These are phyloP conservation scores for Aspergillus olivimuriae DNA, from an alignment of 495 filamentous ascomycete species.

Conservation along the genomic window DNA sequence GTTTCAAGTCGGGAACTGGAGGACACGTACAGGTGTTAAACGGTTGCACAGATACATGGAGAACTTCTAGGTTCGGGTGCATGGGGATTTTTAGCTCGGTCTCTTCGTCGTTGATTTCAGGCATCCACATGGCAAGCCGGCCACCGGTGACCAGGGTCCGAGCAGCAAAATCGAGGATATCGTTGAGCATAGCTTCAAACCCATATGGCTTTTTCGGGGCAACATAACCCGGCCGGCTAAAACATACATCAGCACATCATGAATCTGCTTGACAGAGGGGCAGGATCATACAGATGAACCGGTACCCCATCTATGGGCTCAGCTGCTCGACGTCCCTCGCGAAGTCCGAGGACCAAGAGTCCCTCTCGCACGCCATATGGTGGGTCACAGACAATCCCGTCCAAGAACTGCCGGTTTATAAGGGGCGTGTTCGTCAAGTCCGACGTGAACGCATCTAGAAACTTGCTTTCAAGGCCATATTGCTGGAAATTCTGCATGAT, in stretches of 20 bases:
- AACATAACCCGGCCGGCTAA: constrained; percentile 68
- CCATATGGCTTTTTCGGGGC: constrained; percentile 88
- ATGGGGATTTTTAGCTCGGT: constrained; percentile 68
- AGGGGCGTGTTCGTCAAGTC: constrained; percentile 89
- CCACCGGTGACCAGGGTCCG: constrained; percentile 75
- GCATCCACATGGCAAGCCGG: constrained; percentile 93
- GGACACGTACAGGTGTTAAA: constrained; percentile 77
- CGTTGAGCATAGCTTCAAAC: constrained; percentile 80
- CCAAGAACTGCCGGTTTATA: constrained; percentile 52
- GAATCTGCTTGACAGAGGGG: not conserved
- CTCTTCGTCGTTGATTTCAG: constrained; percentile 74
- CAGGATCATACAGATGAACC: constrained; percentile 55
- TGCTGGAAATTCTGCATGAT: constrained; percentile 75
- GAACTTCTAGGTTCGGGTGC: constrained; percentile 70
- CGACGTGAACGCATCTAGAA: constrained; percentile 72
- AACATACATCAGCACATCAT: not conserved
- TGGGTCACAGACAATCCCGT: constrained; percentile 94
- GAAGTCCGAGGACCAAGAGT: constrained; percentile 73
- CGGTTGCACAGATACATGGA: constrained; percentile 71
- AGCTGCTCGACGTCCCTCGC: constrained; percentile 55
- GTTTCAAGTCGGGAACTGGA: constrained; percentile 1
- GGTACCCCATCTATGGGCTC: constrained; percentile 63
- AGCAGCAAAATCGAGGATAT: constrained; percentile 78
- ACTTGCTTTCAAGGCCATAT: constrained; percentile 59
- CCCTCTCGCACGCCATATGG: constrained; percentile 97